These are phyloP conservation scores for Boletus tomentosulus DNA, from an alignment of 768 basidiomycete species.

Conservation along the genomic window DNA sequence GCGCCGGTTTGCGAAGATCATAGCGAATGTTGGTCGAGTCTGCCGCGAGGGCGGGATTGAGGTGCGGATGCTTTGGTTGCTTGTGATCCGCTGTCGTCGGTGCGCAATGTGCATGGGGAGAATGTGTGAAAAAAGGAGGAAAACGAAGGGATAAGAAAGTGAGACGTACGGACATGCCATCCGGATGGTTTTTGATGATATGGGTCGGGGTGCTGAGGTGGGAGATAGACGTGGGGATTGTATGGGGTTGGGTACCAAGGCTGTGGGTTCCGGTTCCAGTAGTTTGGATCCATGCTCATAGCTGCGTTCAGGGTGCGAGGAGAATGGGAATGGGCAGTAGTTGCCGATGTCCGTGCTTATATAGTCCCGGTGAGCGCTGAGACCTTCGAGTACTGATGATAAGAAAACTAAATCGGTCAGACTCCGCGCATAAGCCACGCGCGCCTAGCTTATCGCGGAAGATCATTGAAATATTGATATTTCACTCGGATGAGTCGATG, in stretches of 20 bases:
- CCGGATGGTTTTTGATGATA: constrained; percentile 9
- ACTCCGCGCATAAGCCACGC: constrained; percentile 2
- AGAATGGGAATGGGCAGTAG: background rate
- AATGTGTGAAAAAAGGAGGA: background rate
- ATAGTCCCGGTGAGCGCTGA: constrained; percentile 12
- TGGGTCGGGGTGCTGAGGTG: constrained; percentile 15
- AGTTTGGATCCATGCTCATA: constrained; percentile 23
- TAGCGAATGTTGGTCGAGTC: constrained; percentile 49
- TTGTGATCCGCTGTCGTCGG: constrained; percentile 14
- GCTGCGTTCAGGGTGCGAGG: background rate
- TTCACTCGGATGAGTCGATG: background rate
- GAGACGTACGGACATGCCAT: constrained; percentile 16
- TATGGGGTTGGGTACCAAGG: constrained; percentile 27
- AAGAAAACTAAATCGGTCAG: constrained; percentile 5
- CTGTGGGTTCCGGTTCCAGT: constrained; percentile 12
- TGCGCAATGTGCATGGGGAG: background rate
- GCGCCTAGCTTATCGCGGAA: background rate
- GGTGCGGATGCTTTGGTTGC: constrained; percentile 43
- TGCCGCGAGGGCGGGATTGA: constrained; percentile 51
- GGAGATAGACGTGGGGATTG: constrained; percentile 30
- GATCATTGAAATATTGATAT: background rate
- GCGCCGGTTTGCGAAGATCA: constrained; percentile 44
- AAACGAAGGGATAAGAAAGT: background rate
- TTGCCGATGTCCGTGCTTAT: background rate
- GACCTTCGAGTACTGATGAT: background rate